Evolutionary conservation across 768 basidiomycete species (phyloP).

Genomic region (Lactifluus subvellereus): DNA sequence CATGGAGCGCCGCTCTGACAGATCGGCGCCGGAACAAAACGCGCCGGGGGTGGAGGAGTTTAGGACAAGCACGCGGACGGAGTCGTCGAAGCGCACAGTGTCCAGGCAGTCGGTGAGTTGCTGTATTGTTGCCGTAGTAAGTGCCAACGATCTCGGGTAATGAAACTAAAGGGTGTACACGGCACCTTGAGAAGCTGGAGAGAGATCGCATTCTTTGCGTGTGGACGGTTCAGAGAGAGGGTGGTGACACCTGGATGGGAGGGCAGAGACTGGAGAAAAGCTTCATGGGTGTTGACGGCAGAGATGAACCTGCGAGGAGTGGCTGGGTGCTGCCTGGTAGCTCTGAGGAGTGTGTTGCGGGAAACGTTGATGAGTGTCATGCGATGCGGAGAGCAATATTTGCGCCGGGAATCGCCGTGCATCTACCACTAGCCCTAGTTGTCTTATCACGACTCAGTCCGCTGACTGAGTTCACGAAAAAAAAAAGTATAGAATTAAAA

Average conservation of each 20-base stretch:
- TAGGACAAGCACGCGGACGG: constrained; percentile 73
- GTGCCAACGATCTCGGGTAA: background rate
- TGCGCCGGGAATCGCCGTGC: background rate
- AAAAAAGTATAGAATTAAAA: no score
- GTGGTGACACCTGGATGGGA: constrained; percentile 17
- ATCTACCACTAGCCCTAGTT: background rate
- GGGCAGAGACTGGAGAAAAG: constrained; percentile 15
- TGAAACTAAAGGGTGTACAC: background rate
- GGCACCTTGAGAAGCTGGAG: constrained; percentile 21
- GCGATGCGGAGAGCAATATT: background rate
- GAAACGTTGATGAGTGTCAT: constrained; percentile 4
- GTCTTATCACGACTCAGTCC: no score
- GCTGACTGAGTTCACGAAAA: background rate
- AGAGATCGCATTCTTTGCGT: constrained; percentile 22
- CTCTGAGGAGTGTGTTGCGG: background rate
- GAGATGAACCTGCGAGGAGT: constrained; percentile 6
- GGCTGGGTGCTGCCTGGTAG: background rate
- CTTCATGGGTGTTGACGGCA: constrained; percentile 15
- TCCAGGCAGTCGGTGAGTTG: constrained; percentile 19
- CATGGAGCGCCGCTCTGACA: constrained; percentile 83
- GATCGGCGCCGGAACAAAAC: constrained; percentile 92
- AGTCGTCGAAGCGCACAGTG: constrained; percentile 41
- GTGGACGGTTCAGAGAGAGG: constrained; percentile 22
- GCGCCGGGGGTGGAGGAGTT: constrained; percentile 69
- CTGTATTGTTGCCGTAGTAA: background rate